These are phyloP conservation scores for Boletus speciosus DNA, from an alignment of 768 basidiomycete species.

Conservation along the genomic window DNA sequence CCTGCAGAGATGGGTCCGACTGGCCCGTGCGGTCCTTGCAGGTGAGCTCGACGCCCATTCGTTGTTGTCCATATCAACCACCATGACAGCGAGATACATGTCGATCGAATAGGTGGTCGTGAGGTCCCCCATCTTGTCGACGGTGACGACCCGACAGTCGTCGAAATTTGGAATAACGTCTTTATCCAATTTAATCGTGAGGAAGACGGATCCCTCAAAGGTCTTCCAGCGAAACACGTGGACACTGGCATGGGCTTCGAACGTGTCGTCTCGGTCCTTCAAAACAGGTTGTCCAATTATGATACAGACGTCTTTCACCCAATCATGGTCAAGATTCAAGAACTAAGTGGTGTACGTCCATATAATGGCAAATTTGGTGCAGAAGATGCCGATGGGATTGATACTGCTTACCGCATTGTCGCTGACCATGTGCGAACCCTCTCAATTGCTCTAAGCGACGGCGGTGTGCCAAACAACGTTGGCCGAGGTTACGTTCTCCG, in stretches of 20 bases:
- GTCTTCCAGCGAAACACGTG: constrained; percentile 89
- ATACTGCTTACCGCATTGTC: constrained; percentile 95
- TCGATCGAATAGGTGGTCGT: constrained; percentile 95
- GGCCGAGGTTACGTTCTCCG: constrained; percentile 97
- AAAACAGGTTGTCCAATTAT: constrained; percentile 92
- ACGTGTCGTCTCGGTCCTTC: constrained; percentile 90
- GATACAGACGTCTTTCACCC: constrained; percentile 95
- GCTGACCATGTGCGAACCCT: constrained; percentile 96
- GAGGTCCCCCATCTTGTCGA: constrained; percentile 93
- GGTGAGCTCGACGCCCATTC: constrained; percentile 37
- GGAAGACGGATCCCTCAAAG: constrained; percentile 72
- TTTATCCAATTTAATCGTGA: constrained; percentile 99
- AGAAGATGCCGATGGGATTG: constrained; percentile 94
- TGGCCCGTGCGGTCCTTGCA: constrained; percentile 97
- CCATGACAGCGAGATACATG: constrained; percentile 82
- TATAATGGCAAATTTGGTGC: constrained; percentile 90
- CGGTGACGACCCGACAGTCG: constrained; percentile 91
- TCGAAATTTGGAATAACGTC: constrained; percentile 99
- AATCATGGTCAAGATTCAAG: constrained; percentile 82
- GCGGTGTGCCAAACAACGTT: constrained; percentile 93
- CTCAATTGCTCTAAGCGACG: constrained; percentile 94
- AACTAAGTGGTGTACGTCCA: constrained; percentile 82
- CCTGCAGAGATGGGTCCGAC: constrained; percentile 93
- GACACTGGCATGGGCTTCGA: constrained; percentile 99
- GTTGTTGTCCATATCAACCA: not conserved